These are phyloP conservation scores for Saccharomyces jurei DNA, from an alignment of 805 yeast species.

Conservation along the genomic window DNA sequence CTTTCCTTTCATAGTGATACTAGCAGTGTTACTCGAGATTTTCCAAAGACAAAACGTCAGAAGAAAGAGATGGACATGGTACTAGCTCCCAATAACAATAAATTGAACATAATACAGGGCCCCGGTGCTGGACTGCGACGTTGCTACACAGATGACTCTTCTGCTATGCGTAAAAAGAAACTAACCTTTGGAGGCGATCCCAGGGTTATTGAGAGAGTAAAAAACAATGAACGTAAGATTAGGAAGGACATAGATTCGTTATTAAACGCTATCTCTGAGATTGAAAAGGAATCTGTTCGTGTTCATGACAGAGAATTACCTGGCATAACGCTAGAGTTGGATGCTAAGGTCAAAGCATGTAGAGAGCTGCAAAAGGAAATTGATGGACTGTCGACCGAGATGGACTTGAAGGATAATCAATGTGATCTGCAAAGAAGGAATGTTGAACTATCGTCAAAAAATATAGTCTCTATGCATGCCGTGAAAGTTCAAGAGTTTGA, in stretches of 20 bases:
- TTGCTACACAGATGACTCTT: not conserved
- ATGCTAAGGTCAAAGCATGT: slow-evolving; percentile 16
- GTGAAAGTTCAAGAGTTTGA: slow-evolving; percentile 19
- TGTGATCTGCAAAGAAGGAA: slow-evolving; percentile 11
- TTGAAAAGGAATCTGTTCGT: slow-evolving; percentile 18
- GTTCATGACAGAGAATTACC: slow-evolving; percentile 19
- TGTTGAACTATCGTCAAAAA: slow-evolving; percentile 16
- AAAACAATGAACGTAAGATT: slow-evolving; percentile 26
- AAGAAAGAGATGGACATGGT: not conserved
- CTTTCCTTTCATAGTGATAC: not conserved
- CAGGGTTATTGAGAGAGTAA: slow-evolving; percentile 25
- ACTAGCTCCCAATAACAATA: not conserved
- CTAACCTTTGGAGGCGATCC: slow-evolving; percentile 19
- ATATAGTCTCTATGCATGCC: slow-evolving; percentile 16
- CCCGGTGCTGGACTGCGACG: not conserved
- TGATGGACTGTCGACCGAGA: slow-evolving; percentile 10
- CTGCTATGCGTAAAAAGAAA: not conserved
- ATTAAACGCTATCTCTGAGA: slow-evolving; percentile 22
- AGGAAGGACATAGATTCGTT: slow-evolving; percentile 24
- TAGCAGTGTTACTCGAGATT: not conserved
- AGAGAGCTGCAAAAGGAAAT: slow-evolving; percentile 18
- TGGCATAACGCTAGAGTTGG: slow-evolving; percentile 18
- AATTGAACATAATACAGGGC: not conserved
- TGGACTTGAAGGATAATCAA: slow-evolving; percentile 15
- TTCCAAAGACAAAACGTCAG: not conserved